phyloP scores from a whole-genome alignment of 2,329 filamentous ascomycete species.

The Dothideomycetidae sp. region DNA sequence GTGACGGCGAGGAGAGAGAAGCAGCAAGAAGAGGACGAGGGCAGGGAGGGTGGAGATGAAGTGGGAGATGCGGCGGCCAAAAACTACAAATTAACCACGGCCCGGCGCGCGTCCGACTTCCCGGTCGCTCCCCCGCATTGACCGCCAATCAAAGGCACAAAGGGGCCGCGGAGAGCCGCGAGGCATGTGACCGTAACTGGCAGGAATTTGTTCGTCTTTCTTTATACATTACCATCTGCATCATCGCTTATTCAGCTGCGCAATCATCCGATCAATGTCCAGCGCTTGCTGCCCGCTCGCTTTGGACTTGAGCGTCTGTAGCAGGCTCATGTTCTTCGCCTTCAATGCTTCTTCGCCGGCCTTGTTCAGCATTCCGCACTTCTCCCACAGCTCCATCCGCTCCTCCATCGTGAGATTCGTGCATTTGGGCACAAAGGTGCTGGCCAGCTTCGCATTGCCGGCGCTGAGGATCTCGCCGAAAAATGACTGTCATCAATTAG shows the following conservation, averaged over 20 bases:
- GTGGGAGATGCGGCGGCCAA: too few relatives aligned
- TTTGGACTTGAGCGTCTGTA: constrained; percentile 58
- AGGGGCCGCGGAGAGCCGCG: too few relatives aligned
- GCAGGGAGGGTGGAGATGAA: too few relatives aligned
- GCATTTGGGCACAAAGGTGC: constrained; percentile 78
- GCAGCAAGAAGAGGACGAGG: too few relatives aligned
- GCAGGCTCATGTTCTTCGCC: constrained; percentile 61
- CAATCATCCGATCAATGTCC: constrained; percentile 72
- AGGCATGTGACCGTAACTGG: too few relatives aligned
- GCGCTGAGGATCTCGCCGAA: constrained; percentile 80
- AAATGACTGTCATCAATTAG: constrained; percentile 50
- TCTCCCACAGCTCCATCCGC: constrained; percentile 83
- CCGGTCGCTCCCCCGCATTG: too few relatives aligned
- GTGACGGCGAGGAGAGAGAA: too few relatives aligned
- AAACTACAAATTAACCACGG: neutral
- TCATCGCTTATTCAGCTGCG: constrained; percentile 27
- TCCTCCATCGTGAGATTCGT: constrained; percentile 53
- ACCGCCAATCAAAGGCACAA: too few relatives aligned
- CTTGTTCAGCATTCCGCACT: constrained; percentile 78
- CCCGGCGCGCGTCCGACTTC: too few relatives aligned
- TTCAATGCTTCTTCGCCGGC: constrained; percentile 85
- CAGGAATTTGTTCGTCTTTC: too few relatives aligned
- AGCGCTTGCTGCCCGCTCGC: constrained; percentile 54
- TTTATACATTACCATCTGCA: too few relatives aligned
- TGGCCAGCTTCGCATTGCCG: constrained; percentile 76